phyloP scores from a whole-genome alignment of 108 stramenopile genomes.

The Pseudonitzschia delicatissima region DNA sequence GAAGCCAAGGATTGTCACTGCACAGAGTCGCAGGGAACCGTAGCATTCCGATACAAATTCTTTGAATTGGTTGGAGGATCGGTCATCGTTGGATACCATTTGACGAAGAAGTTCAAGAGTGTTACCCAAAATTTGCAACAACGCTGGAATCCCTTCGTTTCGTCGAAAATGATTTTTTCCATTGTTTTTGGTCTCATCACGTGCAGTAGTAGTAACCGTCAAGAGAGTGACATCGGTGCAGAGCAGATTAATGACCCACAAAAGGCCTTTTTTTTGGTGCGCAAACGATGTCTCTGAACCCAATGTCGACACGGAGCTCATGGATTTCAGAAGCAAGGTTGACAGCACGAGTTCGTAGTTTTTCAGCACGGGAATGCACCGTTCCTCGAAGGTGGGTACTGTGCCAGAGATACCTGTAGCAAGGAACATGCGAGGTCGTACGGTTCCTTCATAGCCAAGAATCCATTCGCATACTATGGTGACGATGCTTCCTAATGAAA shows the following conservation, averaged over 20 bases:
- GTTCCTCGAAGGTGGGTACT: neutral
- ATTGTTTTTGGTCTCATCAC: neutral
- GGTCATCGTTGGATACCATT: neutral
- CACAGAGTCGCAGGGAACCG: slow-evolving; percentile 7
- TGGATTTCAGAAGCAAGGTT: neutral
- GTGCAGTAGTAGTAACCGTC: neutral
- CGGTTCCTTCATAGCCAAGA: neutral
- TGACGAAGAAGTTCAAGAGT: neutral
- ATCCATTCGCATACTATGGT: neutral
- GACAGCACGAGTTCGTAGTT: slow-evolving; percentile 19
- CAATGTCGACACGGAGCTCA: neutral
- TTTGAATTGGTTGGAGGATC: neutral
- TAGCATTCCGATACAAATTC: neutral
- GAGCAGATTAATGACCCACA: neutral
- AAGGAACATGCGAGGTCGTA: neutral
- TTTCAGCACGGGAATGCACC: slow-evolving; percentile 6
- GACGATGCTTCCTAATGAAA: neutral
- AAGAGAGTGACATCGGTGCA: slow-evolving; percentile 11
- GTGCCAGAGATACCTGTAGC: neutral
- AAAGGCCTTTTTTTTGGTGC: neutral
- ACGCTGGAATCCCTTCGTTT: neutral
- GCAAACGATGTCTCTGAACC: neutral
- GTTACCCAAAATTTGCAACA: neutral
- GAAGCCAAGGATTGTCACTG: slow-evolving; percentile 5
- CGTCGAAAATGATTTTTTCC: neutral